Evolutionary conservation across 78 protist species (phyloP).

Genomic region (Pigoraptor vietnamica): DNA sequence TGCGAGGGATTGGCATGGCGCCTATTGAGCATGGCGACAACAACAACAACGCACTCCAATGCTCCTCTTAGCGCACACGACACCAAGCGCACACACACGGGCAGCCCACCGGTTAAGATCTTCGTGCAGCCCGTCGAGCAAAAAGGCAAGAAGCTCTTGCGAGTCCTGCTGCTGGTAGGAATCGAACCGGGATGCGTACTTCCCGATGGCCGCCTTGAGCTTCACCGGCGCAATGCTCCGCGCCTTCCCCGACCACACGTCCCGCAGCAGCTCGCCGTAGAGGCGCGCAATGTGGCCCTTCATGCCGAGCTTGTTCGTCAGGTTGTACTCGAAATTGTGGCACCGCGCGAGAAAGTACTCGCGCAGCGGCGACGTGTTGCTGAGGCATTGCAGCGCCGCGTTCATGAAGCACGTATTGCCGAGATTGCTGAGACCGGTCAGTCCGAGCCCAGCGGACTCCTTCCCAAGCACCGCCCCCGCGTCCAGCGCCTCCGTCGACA

Average conservation of each 20-base stretch:
- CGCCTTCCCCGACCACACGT: neutral
- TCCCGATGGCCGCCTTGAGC: neutral
- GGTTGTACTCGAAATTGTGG: conserved; percentile 7
- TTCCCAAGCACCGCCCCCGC: neutral
- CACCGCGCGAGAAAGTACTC: neutral
- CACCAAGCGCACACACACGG: neutral
- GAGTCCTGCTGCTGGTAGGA: conserved; percentile 76
- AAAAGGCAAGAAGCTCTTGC: conserved; percentile 52
- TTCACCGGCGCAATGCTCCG: neutral
- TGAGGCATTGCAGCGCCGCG: conserved; percentile 34
- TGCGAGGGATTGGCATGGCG: too few relatives aligned
- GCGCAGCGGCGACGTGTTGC: neutral
- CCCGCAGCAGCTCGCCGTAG: neutral
- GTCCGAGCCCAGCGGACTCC: neutral
- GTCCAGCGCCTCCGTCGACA: neutral
- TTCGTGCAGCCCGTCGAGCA: conserved; percentile 86
- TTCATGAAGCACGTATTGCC: conserved; percentile 48
- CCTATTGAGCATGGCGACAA: too few relatives aligned
- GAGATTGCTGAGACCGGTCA: conserved; percentile 14
- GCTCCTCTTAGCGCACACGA: neutral
- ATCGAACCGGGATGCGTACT: conserved; percentile 9
- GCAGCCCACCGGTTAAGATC: conserved; percentile 68
- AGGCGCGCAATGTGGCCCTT: conserved; percentile 11
- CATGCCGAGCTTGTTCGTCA: conserved; percentile 5
- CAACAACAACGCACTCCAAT: too few relatives aligned